Evolutionary conservation across 2,329 filamentous ascomycete genomes (phyloP).

Genomic region (Geosmithia putterillii): DNA sequence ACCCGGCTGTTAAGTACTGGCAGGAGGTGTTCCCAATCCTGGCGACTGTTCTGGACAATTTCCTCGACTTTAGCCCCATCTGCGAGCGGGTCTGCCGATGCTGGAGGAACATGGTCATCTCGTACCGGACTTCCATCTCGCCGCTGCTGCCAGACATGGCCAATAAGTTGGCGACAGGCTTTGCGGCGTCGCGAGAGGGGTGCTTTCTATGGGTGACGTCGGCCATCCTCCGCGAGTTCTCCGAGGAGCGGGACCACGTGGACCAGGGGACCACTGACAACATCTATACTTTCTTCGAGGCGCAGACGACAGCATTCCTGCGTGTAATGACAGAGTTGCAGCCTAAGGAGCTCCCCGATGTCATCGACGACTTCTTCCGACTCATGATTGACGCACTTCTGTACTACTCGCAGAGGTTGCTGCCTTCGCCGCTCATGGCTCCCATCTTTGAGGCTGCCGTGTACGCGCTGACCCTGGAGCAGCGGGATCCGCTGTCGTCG

Average conservation of each 20-base stretch:
- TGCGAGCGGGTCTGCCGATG: constrained; percentile 88
- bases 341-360: constrained; percentile 59
- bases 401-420: constrained; percentile 78
- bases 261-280: constrained; percentile 70
- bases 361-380: constrained; percentile 95
- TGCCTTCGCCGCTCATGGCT: constrained; percentile 65
- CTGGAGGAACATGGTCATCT: constrained; percentile 95
- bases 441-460: constrained; percentile 81
- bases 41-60: constrained; percentile 76
- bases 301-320: constrained; percentile 82
- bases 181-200: constrained; percentile 75
- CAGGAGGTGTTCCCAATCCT: constrained; percentile 85
- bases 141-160: constrained; percentile 77
- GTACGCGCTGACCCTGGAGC: constrained; percentile 76
- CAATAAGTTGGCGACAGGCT: constrained; percentile 76
- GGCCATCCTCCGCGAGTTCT: constrained; percentile 90
- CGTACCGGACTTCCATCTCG: constrained; percentile 80
- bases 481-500: constrained; percentile 81
- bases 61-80: constrained; percentile 75
- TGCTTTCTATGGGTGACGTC: constrained; percentile 99
- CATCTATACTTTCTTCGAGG: constrained; percentile 91
- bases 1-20: constrained; percentile 93
- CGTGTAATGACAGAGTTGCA: constrained; percentile 79
- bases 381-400: constrained; percentile 83
- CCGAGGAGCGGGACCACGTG: constrained; percentile 76